Evolutionary conservation across 2,329 filamentous ascomycete species (phyloP).

Genomic region (Huntiella decipiens): DNA sequence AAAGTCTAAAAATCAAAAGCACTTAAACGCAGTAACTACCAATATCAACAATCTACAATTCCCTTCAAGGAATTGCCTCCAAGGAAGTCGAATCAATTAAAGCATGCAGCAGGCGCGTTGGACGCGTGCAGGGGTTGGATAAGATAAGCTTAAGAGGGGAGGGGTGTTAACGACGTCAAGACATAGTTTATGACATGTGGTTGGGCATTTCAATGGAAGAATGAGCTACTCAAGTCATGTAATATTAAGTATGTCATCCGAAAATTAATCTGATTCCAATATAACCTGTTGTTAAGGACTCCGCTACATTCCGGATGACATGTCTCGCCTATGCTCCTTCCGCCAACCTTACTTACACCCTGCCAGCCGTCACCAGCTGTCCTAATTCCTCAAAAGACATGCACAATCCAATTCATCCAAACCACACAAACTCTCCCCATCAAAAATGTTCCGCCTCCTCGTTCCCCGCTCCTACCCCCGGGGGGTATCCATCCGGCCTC

Average conservation of each 20-base stretch:
- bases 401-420: not conserved
- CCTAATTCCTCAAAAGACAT: not conserved
- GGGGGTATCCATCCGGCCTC: conserved; percentile 4
- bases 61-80: no score
- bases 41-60: no score
- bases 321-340: not conserved
- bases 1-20: no score
- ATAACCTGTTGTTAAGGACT: no score
- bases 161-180: not conserved
- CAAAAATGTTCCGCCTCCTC: conserved; percentile 6
- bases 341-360: not conserved
- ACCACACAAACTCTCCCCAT: not conserved
- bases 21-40: no score
- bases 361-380: not conserved
- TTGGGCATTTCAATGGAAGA: not conserved
- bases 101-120: no score
- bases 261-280: not conserved
- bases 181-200: no score
- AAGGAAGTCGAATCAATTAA: no score
- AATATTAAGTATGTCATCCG: not conserved
- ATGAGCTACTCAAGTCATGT: not conserved
- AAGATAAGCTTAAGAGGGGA: no score
- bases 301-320: not conserved
- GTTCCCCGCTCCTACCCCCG: conserved; percentile 8
- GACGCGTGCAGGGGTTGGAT: no score